phyloP scores from a whole-genome alignment of 176 grass and related monocot species.

The Cenchrus americanus region DNA sequence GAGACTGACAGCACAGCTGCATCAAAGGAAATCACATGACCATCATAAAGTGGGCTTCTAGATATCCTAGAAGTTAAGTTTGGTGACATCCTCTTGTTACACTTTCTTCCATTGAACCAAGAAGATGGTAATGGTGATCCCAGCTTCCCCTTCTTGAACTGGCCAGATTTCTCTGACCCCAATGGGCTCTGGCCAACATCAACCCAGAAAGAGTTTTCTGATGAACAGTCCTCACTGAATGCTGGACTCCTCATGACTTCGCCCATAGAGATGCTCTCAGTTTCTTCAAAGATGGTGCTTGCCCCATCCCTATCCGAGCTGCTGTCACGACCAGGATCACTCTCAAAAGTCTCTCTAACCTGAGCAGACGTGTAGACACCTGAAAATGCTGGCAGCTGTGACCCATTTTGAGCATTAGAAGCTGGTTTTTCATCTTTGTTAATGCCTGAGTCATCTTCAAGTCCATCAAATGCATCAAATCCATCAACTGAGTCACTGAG shows the following conservation, averaged over 20 bases:
- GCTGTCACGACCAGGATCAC: constrained; percentile 81
- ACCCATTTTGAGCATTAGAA: constrained; percentile 50
- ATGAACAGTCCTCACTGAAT: constrained; percentile 86
- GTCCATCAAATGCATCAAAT: constrained; percentile 69
- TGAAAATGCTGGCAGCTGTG: constrained; percentile 88
- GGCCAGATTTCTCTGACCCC: constrained; percentile 71
- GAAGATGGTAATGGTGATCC: constrained; percentile 90
- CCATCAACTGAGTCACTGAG: constrained; percentile 92
- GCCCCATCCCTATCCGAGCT: constrained; percentile 90
- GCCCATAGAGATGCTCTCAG: constrained; percentile 84
- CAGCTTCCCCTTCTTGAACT: constrained; percentile 80
- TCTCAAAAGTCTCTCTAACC: constrained; percentile 91
- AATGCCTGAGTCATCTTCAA: constrained; percentile 64
- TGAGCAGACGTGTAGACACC: constrained; percentile 95
- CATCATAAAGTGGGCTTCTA: constrained; percentile 87
- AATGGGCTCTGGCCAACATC: constrained; percentile 90
- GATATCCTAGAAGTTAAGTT: constrained; percentile 61
- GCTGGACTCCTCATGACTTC: constrained; percentile 91
- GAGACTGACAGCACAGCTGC: constrained; percentile 92
- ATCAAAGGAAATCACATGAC: constrained; percentile 91
- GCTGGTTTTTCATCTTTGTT: constrained; percentile 59
- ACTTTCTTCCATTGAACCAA: constrained; percentile 85
- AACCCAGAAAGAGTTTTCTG: constrained; percentile 85
- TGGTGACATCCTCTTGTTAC: constrained; percentile 77
- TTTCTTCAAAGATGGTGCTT: constrained; percentile 97